These are phyloP conservation scores for Dacryopinax primogenitus DNA, from an alignment of 768 basidiomycete species.

Conservation along the genomic window DNA sequence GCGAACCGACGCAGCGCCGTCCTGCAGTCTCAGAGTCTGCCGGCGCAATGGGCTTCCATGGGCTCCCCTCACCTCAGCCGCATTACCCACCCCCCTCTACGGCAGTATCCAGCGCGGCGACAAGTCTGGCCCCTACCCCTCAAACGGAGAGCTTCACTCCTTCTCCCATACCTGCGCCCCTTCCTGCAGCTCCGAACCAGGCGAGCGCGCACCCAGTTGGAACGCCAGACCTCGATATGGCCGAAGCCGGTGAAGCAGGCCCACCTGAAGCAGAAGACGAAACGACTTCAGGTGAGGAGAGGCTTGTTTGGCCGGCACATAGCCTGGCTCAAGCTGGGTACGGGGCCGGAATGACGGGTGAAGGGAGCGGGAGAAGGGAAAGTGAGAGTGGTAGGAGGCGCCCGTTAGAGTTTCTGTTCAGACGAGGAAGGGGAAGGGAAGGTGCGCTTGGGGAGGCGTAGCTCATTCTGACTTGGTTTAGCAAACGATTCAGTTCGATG, in stretches of 20 bases:
- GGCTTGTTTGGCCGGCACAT: no score
- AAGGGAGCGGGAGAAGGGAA: not conserved
- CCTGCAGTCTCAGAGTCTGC: not conserved
- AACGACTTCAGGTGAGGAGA: no score
- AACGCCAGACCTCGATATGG: no score
- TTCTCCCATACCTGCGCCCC: not conserved
- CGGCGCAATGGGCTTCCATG: not conserved
- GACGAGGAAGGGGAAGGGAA: not conserved
- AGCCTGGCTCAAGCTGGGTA: no score
- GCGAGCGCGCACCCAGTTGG: no score
- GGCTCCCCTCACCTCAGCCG: not conserved
- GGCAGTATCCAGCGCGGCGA: not conserved
- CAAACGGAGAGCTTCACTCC: not conserved
- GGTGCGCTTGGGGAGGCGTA: not conserved
- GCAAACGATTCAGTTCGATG: no score
- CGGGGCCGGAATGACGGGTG: not conserved
- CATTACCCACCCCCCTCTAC: not conserved
- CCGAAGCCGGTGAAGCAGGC: no score
- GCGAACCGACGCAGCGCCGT: no score
- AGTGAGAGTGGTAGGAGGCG: not conserved
- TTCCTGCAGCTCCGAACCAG: not conserved
- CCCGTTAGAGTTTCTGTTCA: not conserved
- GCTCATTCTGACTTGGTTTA: no score
- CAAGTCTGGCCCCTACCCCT: not conserved
- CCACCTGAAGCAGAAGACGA: no score